Percentiles rank a stretch among this genome's conserved stretches.
These are phyloP conservation scores for Gloeostereum incarnatum DNA, from an alignment of 768 basidiomycete species.

Conservation along the genomic window DNA sequence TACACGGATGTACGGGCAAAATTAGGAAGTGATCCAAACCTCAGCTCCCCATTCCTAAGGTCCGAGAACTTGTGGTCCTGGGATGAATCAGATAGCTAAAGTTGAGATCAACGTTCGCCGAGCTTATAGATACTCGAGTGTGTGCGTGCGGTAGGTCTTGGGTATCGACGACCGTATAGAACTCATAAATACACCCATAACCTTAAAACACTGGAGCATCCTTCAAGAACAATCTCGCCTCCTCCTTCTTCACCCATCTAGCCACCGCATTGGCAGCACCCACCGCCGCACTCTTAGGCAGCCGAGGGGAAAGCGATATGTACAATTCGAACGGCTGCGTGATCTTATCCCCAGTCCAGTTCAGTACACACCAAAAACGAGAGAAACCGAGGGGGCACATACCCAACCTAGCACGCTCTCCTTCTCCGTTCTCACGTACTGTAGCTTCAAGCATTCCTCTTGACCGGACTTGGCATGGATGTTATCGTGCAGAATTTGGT, in stretches of 20 bases:
- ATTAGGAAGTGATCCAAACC: no score
- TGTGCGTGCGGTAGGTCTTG: no score
- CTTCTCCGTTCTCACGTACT: constrained; percentile 76
- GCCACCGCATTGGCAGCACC: constrained; percentile 85
- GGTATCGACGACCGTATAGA: no score
- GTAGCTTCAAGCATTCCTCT: constrained; percentile 70
- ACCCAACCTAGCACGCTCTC: constrained; percentile 97
- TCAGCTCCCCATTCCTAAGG: no score
- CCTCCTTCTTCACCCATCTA: constrained; percentile 88
- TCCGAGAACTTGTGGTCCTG: no score
- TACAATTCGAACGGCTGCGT: constrained; percentile 94
- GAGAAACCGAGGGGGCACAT: constrained; percentile 15
- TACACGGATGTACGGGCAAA: no score
- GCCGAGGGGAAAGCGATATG: constrained; percentile 64
- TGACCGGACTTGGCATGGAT: constrained; percentile 89
- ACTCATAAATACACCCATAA: no score
- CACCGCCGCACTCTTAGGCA: constrained; percentile 85
- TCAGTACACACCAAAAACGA: no score
- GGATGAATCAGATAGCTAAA: no score
- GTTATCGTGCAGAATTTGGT: constrained; percentile 80
- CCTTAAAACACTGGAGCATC: constrained; percentile 91
- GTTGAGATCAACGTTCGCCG: no score
- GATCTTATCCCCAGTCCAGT: constrained; percentile 40
- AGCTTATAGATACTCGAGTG: no score
- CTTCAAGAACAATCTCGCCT: constrained; percentile 68